Conservation (phyloP, 139 green algal species). For the Volvox africanus region DNA sequence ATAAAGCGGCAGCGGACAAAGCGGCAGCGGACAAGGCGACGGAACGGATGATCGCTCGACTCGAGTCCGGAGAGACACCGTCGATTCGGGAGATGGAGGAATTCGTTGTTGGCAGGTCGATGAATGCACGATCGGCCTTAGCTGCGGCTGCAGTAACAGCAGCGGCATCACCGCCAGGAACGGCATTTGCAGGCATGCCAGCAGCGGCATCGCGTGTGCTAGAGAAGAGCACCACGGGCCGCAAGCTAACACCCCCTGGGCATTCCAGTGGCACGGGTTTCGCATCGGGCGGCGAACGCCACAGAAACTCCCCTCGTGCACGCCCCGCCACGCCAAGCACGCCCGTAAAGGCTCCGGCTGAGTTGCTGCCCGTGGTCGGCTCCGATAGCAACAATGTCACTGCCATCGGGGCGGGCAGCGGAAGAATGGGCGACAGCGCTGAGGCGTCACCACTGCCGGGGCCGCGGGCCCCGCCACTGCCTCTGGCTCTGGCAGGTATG, state of each 20-base stretch:
- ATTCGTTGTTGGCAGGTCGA: not conserved
- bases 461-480: not conserved
- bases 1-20: not conserved
- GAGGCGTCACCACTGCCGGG: not conserved
- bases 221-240: conserved; percentile 7
- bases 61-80: not conserved
- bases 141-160: not conserved
- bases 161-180: not conserved
- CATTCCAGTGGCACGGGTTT: not conserved
- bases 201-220: not conserved
- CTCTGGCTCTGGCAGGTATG: not conserved
- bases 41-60: not conserved
- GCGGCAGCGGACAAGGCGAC: not conserved
- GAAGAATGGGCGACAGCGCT: not conserved
- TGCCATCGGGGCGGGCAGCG: not conserved
- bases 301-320: not conserved
- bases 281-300: not conserved
- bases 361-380: not conserved
- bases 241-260: not conserved
- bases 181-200: not conserved
- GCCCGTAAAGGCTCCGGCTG: not conserved
- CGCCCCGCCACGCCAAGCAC: not conserved
- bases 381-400: not conserved
- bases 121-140: not conserved
- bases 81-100: conserved; percentile 22